phyloP scores from a whole-genome alignment of 192 early-diverging fungal species.

The Cetraspora pellucida region DNA sequence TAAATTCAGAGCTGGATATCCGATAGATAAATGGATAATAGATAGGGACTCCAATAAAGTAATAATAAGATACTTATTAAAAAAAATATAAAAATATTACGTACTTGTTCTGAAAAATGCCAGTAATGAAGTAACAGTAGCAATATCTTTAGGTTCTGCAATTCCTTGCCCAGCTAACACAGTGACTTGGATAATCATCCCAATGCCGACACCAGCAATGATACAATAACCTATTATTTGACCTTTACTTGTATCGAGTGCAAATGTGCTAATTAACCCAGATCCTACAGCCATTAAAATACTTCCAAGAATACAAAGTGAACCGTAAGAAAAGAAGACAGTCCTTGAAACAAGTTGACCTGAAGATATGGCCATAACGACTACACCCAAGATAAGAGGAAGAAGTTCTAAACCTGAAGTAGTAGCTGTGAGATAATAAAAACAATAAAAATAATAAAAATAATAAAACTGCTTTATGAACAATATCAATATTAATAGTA shows the following conservation, averaged over 20 bases:
- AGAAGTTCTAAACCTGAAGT: slow-evolving; percentile 71
- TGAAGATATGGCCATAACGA: slow-evolving; percentile 60
- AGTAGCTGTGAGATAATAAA: slow-evolving; percentile 49
- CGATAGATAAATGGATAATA: too few species aligned
- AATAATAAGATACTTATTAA: too few species aligned
- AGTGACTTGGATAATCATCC: slow-evolving; percentile 69
- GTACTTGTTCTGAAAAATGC: slow-evolving; percentile 63
- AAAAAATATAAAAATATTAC: too few species aligned
- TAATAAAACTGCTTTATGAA: too few species aligned
- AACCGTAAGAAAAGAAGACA: slow-evolving; percentile 54
- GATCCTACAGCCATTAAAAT: slow-evolving; percentile 60
- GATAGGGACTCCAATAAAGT: too few species aligned
- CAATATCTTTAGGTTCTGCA: slow-evolving; percentile 61
- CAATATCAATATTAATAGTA: not conserved
- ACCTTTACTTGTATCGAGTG: slow-evolving; percentile 46
- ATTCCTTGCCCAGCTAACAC: slow-evolving; percentile 67
- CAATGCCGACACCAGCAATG: slow-evolving; percentile 73
- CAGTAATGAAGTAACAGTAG: slow-evolving; percentile 61
- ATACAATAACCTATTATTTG: slow-evolving; percentile 66
- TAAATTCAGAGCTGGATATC: too few species aligned
- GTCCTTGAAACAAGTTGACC: slow-evolving; percentile 64
- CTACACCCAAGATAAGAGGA: slow-evolving; percentile 69
- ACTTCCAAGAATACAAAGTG: slow-evolving; percentile 65
- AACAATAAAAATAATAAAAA: not conserved
- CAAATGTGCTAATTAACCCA: slow-evolving; percentile 59